Conservation (phyloP, 1,139 yeast genomes). For the Sugiyamaella xylanicola region DNA sequence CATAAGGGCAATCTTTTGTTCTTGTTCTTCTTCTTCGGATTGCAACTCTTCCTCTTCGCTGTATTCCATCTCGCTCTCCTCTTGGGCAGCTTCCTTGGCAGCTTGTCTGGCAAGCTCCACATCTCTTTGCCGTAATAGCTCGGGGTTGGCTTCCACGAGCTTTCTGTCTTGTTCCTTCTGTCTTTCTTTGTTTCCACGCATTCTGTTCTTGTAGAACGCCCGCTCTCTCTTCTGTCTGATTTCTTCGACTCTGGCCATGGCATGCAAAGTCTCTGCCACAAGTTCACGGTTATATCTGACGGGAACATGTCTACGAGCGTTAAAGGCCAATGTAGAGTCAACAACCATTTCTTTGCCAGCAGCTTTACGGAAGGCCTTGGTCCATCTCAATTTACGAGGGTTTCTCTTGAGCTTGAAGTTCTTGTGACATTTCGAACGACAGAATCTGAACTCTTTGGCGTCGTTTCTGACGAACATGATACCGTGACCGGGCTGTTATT, state of each 20-base stretch:
- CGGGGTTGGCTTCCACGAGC: conserved; percentile 86
- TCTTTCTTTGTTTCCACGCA: conserved; percentile 94
- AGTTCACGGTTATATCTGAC: conserved; percentile 96
- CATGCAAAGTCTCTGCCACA: conserved; percentile 89
- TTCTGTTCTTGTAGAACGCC: conserved; percentile 98
- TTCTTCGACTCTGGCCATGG: conserved; percentile 95
- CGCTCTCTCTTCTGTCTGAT: conserved; percentile 95
- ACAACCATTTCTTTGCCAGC: conserved; percentile 99
- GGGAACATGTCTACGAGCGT: conserved; percentile 96
- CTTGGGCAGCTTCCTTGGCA: conserved; percentile 61
- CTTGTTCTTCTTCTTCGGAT: conserved; percentile 48
- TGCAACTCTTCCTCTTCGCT: conserved; percentile 45
- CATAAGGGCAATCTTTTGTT: conserved; percentile 74
- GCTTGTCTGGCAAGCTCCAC: conserved; percentile 84
- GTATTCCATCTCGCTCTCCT: conserved; percentile 51
- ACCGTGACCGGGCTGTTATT: conserved; percentile 79
- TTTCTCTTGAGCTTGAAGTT: conserved; percentile 97
- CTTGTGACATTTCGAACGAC: conserved; percentile 97
- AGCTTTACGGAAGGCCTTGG: conserved; percentile 98
- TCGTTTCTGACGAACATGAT: conserved; percentile 97
- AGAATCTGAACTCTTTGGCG: conserved; percentile 94
- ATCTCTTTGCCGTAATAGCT: conserved; percentile 85
- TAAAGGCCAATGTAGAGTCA: conserved; percentile 93
- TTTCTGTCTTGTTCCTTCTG: conserved; percentile 84
- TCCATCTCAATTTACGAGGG: conserved; percentile 98